Percentiles rank a stretch among this genome's conserved stretches.
Evolutionary conservation across 495 filamentous ascomycete genomes (phyloP).

Genomic region (Penicillium pancosmium): DNA sequence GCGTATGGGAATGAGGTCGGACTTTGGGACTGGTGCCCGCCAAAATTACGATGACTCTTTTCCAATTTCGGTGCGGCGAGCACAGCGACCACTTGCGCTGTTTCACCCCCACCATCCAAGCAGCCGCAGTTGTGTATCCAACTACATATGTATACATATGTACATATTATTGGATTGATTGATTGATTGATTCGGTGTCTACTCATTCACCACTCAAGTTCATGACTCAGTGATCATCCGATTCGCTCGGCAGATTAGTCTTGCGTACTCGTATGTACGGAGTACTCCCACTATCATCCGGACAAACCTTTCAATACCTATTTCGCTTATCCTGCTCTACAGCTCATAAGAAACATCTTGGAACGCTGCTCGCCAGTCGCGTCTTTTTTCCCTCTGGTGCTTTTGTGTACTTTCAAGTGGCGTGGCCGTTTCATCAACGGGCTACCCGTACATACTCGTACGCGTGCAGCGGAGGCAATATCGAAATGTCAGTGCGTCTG

Average conservation of each 20-base stretch:
- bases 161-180: background rate
- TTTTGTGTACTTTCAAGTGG: background rate
- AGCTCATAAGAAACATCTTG: background rate
- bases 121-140: no score
- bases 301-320: background rate
- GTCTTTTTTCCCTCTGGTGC: background rate
- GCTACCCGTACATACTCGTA: background rate
- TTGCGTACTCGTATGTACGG: background rate
- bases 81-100: constrained; percentile 23
- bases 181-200: background rate
- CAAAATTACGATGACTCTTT: constrained; percentile 34
- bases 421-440: background rate
- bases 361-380: background rate
- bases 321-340: no score
- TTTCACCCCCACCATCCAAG: constrained; percentile 29
- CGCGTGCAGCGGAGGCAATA: background rate
- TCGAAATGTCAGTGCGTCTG: constrained; percentile 2
- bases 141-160: background rate
- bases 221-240: background rate
- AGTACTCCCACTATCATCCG: background rate
- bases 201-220: background rate
- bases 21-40: constrained; percentile 18
- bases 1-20: constrained; percentile 5
- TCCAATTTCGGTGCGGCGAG: constrained; percentile 29
- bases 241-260: background rate